Base-by-base conservation (phyloP, 345 rosid species). In the Rubroshorea leprosula region DNA sequence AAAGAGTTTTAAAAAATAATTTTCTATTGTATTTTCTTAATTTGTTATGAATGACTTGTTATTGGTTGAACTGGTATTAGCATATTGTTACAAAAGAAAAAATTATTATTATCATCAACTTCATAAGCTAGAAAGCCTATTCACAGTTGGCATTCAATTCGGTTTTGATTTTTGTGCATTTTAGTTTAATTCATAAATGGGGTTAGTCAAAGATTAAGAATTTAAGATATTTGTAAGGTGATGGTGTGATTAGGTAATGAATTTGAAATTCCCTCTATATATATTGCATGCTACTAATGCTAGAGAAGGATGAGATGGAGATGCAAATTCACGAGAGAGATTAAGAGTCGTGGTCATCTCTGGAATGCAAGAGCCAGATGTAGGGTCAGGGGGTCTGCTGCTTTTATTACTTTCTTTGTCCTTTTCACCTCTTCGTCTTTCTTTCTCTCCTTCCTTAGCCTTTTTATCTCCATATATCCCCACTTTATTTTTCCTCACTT, bases 361-460 rank as follows among this genome's bases (percentile, higher is more conserved):
- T 44, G 65, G 56, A 64, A 54, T 49, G 25, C 58, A 20, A 31
- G 49, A 54, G 52, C 64, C 60, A 62, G 66, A 57, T 22, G 69
- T 68, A 62, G 76, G 69, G 70, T 55, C 61, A 54, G 67, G 47
- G 73, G 60, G 54, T 64, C 61, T 63, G 59, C 69, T 51, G 23
- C 78, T 74, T 79, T 79, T 66, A 74, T 66, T 74, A 54, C 76
- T 58, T 58, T 68, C 70, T 82, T 82, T n/a, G 81, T 74, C 78
- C 69, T 72, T 67, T 76, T 68, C 54, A 51, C n/a, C n/a, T n/a
- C n/a, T n/a, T n/a, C n/a, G 35, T 18, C 61, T 58, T 52, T 38
- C 60, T 67, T 11, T 29, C 61, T 58, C 55, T 51, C 55, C 45
- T 27, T 51, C 57, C 57, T 51, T 14, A 18, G 58, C 68, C 74